Percentiles rank a stretch among this genome's conserved stretches.
These are phyloP conservation scores for Kalmusia sp. DNA, from an alignment of 2,329 filamentous ascomycete species.

Conservation along the genomic window DNA sequence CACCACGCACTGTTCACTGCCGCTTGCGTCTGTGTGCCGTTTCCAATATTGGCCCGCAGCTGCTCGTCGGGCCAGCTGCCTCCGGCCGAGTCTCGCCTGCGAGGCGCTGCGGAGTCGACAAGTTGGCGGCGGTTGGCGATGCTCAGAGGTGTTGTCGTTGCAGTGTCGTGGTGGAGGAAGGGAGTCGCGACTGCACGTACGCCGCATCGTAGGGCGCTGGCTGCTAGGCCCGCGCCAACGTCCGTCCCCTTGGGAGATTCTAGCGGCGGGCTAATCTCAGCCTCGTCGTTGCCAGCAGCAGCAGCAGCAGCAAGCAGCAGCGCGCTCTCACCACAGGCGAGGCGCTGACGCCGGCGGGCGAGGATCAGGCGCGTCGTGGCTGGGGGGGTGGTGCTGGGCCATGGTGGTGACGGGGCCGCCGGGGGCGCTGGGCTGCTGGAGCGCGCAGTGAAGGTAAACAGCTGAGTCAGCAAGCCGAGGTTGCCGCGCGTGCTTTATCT, in stretches of 20 bases:
- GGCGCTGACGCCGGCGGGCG: constrained; percentile 18
- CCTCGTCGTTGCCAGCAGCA: constrained; percentile 6
- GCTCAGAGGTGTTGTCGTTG: background rate
- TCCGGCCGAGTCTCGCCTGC: constrained; percentile 27
- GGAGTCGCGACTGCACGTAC: background rate
- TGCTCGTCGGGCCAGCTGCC: constrained; percentile 21
- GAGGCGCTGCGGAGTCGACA: constrained; percentile 3
- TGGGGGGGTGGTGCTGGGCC: background rate
- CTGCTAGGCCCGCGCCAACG: constrained; percentile 8
- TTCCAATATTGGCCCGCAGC: constrained; percentile 44
- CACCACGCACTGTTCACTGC: constrained; percentile 35
- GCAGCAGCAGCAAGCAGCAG: background rate
- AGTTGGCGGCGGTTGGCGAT: background rate
- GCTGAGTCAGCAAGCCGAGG: constrained; percentile 30
- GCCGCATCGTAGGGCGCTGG: background rate
- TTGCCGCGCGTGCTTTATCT: constrained; percentile 4
- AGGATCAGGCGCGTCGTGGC: constrained; percentile 8
- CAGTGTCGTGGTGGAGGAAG: background rate
- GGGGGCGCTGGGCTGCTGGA: background rate
- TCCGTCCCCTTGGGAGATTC: constrained; percentile 9
- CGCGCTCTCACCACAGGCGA: constrained; percentile 11
- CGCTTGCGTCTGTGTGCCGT: constrained; percentile 39
- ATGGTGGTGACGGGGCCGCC: background rate
- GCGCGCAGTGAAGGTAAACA: no score
- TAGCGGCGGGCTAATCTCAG: constrained; percentile 15